Conservation (phyloP, 2,329 filamentous ascomycete species). For the Fusarium musae region DNA sequence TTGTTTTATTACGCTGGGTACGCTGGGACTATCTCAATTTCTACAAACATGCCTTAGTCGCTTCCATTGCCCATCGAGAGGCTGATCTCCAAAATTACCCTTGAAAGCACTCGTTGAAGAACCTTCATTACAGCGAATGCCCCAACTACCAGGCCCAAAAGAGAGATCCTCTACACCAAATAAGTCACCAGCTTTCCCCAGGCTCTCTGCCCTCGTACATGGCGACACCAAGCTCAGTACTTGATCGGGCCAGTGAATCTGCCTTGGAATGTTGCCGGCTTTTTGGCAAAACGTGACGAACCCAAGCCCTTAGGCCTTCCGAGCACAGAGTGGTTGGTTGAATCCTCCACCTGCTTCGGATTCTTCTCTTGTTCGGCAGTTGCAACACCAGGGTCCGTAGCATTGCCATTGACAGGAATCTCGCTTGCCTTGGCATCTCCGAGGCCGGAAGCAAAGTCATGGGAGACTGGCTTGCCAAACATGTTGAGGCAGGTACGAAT, state of each 20-base stretch:
- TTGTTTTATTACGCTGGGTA: conserved; percentile 6
- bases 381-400: neutral
- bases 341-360: neutral
- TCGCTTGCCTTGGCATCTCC: neutral
- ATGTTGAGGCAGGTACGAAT: conserved; percentile 33
- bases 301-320: conserved; percentile 23
- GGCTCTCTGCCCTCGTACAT: neutral
- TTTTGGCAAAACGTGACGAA: conserved; percentile 30
- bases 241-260: conserved; percentile 28
- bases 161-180: neutral
- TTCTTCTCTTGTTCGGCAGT: neutral
- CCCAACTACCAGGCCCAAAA: neutral
- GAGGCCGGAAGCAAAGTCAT: neutral
- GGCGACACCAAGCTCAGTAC: neutral
- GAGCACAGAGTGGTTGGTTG: neutral
- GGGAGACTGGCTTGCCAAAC: neutral
- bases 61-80: neutral
- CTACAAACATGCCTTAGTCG: conserved; percentile 16
- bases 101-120: neutral
- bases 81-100: neutral
- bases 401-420: neutral
- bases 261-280: neutral
- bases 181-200: neutral
- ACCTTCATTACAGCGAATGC: neutral
- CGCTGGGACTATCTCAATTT: conserved; percentile 1